Evolutionary conservation across 2,329 filamentous ascomycete species (phyloP).

Genomic region (Cryoendolithus antarcticus): DNA sequence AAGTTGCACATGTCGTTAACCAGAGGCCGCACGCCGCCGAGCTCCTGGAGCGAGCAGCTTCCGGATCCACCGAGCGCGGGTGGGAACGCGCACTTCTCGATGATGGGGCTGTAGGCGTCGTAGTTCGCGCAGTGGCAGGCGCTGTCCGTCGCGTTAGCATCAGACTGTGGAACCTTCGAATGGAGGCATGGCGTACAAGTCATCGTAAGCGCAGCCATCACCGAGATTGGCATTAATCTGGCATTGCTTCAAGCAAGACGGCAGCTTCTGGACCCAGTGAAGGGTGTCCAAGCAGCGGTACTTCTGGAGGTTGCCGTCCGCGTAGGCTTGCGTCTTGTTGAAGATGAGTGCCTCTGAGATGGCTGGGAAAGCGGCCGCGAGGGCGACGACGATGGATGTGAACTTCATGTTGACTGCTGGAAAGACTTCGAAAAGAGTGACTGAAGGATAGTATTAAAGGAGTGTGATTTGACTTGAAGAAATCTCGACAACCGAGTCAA

Average conservation of each 20-base stretch:
- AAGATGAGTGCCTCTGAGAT: neutral
- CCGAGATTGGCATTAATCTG: slow-evolving; percentile 1
- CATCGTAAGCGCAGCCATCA: too few species aligned
- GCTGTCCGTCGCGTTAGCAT: neutral
- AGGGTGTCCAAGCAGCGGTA: slow-evolving; percentile 1
- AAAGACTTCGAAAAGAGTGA: too few species aligned
- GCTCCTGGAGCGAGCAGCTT: slow-evolving; percentile 1
- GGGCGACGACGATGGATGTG: neutral
- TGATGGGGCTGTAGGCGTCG: neutral
- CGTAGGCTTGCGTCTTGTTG: slow-evolving; percentile 2
- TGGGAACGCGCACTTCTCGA: slow-evolving; percentile 3
- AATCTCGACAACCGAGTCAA: too few species aligned
- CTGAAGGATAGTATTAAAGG: too few species aligned
- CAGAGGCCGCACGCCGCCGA: neutral
- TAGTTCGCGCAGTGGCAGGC: slow-evolving; percentile 4
- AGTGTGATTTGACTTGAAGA: too few species aligned
- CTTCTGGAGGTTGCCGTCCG: slow-evolving; percentile 1
- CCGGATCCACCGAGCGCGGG: neutral
- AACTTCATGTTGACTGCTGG: neutral
- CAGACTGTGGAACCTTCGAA: too few species aligned
- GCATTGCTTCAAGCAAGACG: slow-evolving; percentile 2
- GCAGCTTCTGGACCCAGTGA: neutral
- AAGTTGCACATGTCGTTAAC: slow-evolving; percentile 3
- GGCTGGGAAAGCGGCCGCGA: slow-evolving; percentile 1
- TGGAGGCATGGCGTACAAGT: too few species aligned